phyloP scores from a whole-genome alignment of 305 asterid species.

The Fraxinus platypoda region DNA sequence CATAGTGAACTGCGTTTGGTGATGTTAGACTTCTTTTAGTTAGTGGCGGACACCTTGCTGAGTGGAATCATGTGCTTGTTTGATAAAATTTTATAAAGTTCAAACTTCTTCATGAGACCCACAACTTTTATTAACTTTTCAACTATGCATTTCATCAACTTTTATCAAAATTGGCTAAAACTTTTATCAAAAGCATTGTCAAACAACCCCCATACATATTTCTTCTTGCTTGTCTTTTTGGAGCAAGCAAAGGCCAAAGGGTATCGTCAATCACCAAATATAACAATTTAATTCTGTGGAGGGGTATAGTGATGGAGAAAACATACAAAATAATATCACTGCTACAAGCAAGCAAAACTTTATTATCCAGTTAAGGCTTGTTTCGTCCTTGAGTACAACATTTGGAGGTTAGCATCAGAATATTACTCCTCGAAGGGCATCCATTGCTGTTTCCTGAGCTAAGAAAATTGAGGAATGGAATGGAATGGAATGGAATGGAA shows the following conservation, averaged over 20 bases:
- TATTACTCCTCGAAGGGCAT: background rate
- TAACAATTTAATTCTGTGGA: background rate
- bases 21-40: background rate
- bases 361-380: background rate
- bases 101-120: background rate
- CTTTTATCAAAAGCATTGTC: background rate
- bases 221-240: background rate
- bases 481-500: background rate
- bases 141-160: background rate
- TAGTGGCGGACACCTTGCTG: background rate
- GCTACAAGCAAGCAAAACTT: background rate
- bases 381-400: background rate
- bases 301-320: background rate
- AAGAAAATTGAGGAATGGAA: conserved; percentile 1
- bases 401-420: background rate
- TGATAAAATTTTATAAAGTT: background rate
- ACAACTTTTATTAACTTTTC: background rate
- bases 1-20: background rate
- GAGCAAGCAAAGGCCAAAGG: background rate
- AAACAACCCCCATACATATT: background rate
- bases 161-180: background rate
- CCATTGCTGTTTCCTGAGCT: conserved; percentile 12
- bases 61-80: background rate
- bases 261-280: background rate
- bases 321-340: background rate